A percentile compares a stretch with the other conserved stretches of the same genome.
Evolutionary conservation across 495 filamentous ascomycete species (phyloP).

Genomic region (Penicillium cinerascens): DNA sequence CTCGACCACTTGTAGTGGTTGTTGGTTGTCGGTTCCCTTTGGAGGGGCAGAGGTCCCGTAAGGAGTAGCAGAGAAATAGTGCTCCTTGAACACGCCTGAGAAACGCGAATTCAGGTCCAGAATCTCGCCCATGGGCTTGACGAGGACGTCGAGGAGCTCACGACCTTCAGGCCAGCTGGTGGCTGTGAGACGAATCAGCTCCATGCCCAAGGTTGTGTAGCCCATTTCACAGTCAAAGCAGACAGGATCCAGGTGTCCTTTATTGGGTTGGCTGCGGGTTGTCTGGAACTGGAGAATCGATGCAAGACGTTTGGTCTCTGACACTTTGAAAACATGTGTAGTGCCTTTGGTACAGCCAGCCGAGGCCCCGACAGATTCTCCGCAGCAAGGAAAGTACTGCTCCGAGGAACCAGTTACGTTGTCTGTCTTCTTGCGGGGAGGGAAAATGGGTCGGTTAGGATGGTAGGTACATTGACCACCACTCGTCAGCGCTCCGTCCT

Average conservation of each 20-base stretch:
- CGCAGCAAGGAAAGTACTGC: conserved; percentile 75
- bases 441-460: conserved; percentile 58
- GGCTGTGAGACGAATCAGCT: conserved; percentile 84
- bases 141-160: conserved; percentile 76
- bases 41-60: conserved; percentile 37
- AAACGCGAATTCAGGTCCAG: conserved; percentile 88
- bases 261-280: conserved; percentile 62
- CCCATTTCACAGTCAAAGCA: conserved; percentile 98
- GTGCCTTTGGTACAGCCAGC: conserved; percentile 65
- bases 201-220: conserved; percentile 81
- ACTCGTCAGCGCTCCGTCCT: conserved; percentile 74
- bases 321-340: conserved; percentile 86
- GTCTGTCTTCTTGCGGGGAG: conserved; percentile 46
- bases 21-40: conserved; percentile 14
- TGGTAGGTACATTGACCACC: conserved; percentile 79
- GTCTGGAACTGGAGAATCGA: conserved; percentile 71
- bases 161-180: conserved; percentile 79
- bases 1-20: conserved; percentile 60
- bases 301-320: conserved; percentile 70
- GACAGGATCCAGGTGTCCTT: conserved; percentile 47
- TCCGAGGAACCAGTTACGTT: conserved; percentile 42
- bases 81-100: conserved; percentile 75
- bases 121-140: conserved; percentile 77
- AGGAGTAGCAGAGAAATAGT: conserved; percentile 64
- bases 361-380: conserved; percentile 61